Conservation (phyloP, 2,329 filamentous ascomycete genomes). For the Sclerotinia minor region DNA sequence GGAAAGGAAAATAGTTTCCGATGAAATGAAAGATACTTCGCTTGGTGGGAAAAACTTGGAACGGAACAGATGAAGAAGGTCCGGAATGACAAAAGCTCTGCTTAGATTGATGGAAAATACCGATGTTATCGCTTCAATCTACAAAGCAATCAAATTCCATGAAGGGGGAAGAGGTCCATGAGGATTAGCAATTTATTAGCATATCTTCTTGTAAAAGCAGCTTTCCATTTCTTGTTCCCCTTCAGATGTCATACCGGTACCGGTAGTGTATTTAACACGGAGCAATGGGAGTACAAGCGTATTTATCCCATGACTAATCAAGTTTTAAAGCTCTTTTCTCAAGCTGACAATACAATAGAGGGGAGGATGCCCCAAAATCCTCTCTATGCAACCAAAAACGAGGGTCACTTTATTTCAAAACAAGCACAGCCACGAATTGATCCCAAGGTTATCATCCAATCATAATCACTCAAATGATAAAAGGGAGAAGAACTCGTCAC, state of each 20-base stretch:
- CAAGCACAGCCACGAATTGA: conserved; percentile 21
- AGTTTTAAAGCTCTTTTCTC: background rate
- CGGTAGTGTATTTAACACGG: too few species aligned
- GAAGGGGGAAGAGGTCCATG: background rate
- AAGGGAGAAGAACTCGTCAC: background rate
- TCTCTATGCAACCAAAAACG: conserved; percentile 1
- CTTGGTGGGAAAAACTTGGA: background rate
- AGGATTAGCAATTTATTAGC: background rate
- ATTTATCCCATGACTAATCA: conserved; percentile 2
- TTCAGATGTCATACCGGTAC: background rate
- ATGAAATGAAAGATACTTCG: background rate
- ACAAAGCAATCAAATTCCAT: background rate
- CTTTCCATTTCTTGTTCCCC: background rate
- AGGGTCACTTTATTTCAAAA: conserved; percentile 18
- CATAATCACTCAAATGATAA: background rate
- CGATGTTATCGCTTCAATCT: background rate
- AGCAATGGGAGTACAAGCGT: background rate
- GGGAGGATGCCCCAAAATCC: background rate
- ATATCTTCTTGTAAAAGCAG: conserved; percentile 14
- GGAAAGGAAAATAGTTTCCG: background rate
- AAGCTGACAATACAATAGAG: conserved; percentile 2
- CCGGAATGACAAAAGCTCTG: background rate
- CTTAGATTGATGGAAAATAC: background rate
- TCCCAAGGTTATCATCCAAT: conserved; percentile 13
- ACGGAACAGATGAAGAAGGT: background rate